phyloP scores from a whole-genome alignment of 1,284 basidiomycete genomes.

The Rhodotorula sp. region DNA sequence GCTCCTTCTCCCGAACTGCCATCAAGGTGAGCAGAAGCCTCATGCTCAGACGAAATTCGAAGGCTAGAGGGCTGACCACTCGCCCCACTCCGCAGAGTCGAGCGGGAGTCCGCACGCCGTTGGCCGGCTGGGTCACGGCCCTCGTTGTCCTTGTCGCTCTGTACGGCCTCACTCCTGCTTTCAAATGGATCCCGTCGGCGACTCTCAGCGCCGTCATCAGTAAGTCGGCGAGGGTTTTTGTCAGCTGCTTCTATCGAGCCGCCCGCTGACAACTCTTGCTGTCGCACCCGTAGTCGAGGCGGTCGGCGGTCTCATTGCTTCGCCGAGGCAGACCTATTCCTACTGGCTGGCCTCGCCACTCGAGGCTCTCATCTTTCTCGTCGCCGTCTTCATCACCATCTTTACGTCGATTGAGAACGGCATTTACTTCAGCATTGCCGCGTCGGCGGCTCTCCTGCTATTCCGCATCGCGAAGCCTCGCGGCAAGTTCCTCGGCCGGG shows the following conservation, averaged over 20 bases:
- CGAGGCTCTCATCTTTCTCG: constrained; percentile 86
- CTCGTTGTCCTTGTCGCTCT: constrained; percentile 88
- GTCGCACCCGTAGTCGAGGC: constrained; percentile 32
- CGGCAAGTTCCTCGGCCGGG: constrained; percentile 84
- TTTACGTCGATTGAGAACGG: constrained; percentile 66
- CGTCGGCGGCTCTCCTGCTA: constrained; percentile 79
- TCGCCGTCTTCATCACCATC: constrained; percentile 78
- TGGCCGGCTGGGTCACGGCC: constrained; percentile 82
- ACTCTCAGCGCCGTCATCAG: constrained; percentile 84
- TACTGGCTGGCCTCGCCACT: constrained; percentile 94
- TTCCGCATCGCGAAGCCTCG: constrained; percentile 87
- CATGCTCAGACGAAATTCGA: too few species aligned
- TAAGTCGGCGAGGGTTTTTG: constrained; percentile 1
- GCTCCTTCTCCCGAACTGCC: constrained; percentile 95
- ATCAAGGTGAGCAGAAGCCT: constrained; percentile 57
- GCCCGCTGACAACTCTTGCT: background rate
- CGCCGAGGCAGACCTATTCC: constrained; percentile 78
- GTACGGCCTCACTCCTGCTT: constrained; percentile 73
- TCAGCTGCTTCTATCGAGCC: background rate
- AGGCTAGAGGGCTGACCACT: too few species aligned
- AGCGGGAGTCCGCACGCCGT: constrained; percentile 91
- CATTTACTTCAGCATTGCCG: constrained; percentile 83
- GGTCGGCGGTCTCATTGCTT: constrained; percentile 85
- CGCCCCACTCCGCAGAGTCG: constrained; percentile 58
- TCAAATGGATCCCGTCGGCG: constrained; percentile 77